phyloP scores from a whole-genome alignment of 192 early-diverging fungal genomes.

The Lunasporangiospora selenospora region DNA sequence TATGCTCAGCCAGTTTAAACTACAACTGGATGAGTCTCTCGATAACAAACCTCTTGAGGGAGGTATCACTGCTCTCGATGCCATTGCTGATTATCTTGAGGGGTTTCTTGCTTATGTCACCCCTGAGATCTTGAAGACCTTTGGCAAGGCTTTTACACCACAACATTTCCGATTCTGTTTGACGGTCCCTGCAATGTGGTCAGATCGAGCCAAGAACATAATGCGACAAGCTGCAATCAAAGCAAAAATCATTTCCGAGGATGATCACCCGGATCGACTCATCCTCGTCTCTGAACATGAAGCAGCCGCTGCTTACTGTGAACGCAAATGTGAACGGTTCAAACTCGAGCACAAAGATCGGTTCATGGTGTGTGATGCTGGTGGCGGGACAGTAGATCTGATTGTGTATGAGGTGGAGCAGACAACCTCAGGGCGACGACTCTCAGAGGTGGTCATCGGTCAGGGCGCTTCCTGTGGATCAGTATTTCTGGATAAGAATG shows the following conservation, averaged over 20 bases:
- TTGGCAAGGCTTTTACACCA: constrained; percentile 31
- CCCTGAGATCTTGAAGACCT: constrained; percentile 20
- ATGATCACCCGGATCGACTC: constrained; percentile 26
- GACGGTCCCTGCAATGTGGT: too few species aligned
- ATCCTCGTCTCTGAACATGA: constrained; percentile 38
- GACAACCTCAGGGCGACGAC: not conserved
- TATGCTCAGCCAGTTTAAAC: too few species aligned
- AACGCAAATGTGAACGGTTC: constrained; percentile 32
- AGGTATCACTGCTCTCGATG: too few species aligned
- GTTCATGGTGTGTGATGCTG: constrained; percentile 50
- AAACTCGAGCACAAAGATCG: constrained; percentile 17
- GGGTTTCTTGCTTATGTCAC: constrained; percentile 21
- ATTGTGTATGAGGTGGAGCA: constrained; percentile 47
- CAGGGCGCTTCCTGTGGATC: constrained; percentile 41
- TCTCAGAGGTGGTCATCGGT: constrained; percentile 45
- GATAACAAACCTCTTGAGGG: too few species aligned
- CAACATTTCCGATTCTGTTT: constrained; percentile 29
- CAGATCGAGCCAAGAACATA: constrained; percentile 22
- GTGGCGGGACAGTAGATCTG: constrained; percentile 52
- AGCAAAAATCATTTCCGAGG: constrained; percentile 11
- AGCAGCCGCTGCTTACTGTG: constrained; percentile 41
- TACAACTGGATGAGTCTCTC: too few species aligned
- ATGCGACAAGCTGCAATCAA: constrained; percentile 34
- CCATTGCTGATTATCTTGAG: constrained; percentile 32
- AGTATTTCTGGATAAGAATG: constrained; percentile 42